Conservation (phyloP, 805 yeast genomes). For the Wickerhamiella shivajii region DNA sequence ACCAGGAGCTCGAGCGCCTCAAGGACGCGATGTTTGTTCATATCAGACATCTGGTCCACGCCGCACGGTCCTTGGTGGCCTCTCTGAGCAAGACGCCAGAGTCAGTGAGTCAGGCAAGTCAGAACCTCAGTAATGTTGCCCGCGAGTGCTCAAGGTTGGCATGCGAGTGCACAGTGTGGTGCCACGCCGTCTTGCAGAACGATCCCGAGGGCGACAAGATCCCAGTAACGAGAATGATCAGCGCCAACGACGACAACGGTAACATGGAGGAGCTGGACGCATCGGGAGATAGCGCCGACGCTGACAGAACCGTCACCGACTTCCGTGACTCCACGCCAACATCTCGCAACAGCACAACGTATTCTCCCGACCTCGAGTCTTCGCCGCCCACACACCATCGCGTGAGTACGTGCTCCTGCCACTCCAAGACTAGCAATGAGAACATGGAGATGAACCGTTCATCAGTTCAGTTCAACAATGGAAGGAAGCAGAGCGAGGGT, state of each 20-base stretch:
- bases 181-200: slow-evolving; percentile 4
- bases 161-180: slow-evolving; percentile 23
- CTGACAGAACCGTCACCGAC: too few species aligned
- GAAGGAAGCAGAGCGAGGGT: too few species aligned
- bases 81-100: slow-evolving; percentile 15
- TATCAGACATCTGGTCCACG: slow-evolving; percentile 23
- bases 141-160: slow-evolving; percentile 24
- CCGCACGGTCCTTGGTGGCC: slow-evolving; percentile 26
- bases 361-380: too few species aligned
- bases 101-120: slow-evolving; percentile 14
- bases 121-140: slow-evolving; percentile 20
- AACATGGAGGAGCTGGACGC: neutral
- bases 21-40: slow-evolving; percentile 24
- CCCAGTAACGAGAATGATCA: too few species aligned
- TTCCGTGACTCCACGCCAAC: too few species aligned
- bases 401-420: too few species aligned
- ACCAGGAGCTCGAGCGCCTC: slow-evolving; percentile 21
- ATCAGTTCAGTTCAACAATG: too few species aligned
- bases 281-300: neutral
- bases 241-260: too few species aligned
- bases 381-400: too few species aligned
- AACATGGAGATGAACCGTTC: too few species aligned
- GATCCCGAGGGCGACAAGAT: neutral
- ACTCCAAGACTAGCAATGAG: too few species aligned
- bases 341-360: too few species aligned